A percentile compares a stretch with the other conserved stretches of the same genome.
phyloP scores from a whole-genome alignment of 179 eudicot species.

The Silene noctiflora region DNA sequence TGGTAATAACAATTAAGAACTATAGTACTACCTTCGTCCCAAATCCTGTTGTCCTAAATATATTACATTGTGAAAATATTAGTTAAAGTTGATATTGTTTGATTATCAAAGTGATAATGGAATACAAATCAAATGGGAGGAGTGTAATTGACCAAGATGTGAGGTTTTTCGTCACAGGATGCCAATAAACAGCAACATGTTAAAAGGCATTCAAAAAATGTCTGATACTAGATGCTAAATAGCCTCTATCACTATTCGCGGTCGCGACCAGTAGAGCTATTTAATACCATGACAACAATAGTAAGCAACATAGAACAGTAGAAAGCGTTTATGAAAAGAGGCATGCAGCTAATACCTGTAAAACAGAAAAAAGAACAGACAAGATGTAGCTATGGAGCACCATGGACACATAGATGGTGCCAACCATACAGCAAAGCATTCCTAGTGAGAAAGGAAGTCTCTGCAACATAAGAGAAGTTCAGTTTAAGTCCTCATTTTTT shows the following conservation, averaged over 20 bases:
- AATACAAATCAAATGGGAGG: neutral
- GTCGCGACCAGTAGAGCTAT: neutral
- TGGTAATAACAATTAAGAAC: neutral
- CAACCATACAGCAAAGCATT: slow-evolving; percentile 79
- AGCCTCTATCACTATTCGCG: neutral
- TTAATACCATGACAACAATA: neutral
- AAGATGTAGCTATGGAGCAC: slow-evolving; percentile 94
- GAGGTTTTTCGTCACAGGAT: neutral
- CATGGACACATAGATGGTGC: slow-evolving; percentile 96
- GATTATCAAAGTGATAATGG: neutral
- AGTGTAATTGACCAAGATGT: neutral
- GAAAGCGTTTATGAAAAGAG: slow-evolving; percentile 4
- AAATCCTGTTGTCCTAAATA: too few relatives aligned
- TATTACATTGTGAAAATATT: neutral
- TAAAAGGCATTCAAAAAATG: neutral
- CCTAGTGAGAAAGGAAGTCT: slow-evolving; percentile 94
- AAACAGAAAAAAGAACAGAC: slow-evolving; percentile 78
- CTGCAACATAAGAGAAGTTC: slow-evolving; percentile 37
- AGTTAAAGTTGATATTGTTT: neutral
- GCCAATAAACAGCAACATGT: neutral
- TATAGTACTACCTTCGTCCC: neutral
- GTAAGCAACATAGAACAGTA: neutral
- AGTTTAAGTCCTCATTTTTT: neutral
- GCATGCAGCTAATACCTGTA: slow-evolving; percentile 61
- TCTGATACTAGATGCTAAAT: too few relatives aligned